Percentiles rank a stretch among this genome's conserved stretches.
These are phyloP conservation scores for Conidiobolus incongruus DNA, from an alignment of 371 early-diverging fungal species.

Conservation along the genomic window DNA sequence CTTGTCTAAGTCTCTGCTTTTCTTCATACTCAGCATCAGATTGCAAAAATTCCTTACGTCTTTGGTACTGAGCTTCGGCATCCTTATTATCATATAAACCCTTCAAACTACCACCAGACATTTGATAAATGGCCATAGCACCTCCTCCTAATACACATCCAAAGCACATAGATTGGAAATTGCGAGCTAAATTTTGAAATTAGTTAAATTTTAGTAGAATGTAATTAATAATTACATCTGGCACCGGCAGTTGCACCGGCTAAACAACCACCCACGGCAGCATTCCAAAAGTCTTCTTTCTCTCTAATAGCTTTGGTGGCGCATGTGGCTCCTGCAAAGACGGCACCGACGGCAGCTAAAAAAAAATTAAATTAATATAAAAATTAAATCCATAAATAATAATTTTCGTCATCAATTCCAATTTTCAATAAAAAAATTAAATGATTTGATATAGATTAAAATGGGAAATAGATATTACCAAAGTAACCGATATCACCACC, in stretches of 20 bases:
- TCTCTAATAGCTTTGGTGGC: neutral
- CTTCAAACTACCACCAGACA: neutral
- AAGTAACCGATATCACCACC: constrained; percentile 4
- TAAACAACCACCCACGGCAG: neutral
- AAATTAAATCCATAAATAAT: too few relatives aligned
- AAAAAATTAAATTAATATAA: too few relatives aligned
- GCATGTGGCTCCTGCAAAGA: neutral
- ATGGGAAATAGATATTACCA: too few relatives aligned
- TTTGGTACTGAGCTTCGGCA: neutral
- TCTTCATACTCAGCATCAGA: neutral
- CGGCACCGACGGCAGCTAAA: neutral
- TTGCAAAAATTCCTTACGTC: neutral
- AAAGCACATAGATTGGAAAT: neutral
- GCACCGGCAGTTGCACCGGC: neutral
- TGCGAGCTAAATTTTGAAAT: neutral
- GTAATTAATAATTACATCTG: neutral
- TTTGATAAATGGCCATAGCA: neutral
- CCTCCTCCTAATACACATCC: neutral
- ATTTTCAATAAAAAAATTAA: too few relatives aligned
- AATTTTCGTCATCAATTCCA: too few relatives aligned
- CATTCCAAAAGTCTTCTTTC: constrained; percentile 2
- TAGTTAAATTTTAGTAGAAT: too few relatives aligned
- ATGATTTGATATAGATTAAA: too few relatives aligned
- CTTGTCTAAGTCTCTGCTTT: neutral
- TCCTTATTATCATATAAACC: neutral